These are phyloP conservation scores for Chrysophaeum taylorii DNA, from an alignment of 352 stramenopile genomes.

Conservation along the genomic window DNA sequence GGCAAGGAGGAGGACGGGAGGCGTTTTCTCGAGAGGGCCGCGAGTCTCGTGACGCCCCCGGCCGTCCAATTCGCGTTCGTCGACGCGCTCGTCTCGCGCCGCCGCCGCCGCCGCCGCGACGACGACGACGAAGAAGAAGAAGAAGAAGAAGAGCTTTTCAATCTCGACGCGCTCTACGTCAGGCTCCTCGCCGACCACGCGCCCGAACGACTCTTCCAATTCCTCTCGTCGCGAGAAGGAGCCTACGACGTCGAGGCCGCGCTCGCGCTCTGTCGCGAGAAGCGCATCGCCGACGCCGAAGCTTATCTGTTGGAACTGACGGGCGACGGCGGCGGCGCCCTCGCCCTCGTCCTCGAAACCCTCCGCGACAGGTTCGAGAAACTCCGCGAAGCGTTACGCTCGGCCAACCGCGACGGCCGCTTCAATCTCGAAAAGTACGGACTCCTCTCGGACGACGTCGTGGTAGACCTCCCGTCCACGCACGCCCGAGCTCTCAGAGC, in stretches of 20 bases:
- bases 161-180: slow-evolving; percentile 62
- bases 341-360: slow-evolving; percentile 79
- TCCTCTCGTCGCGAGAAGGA: slow-evolving; percentile 64
- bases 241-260: slow-evolving; percentile 71
- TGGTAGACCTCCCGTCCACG: slow-evolving; percentile 13
- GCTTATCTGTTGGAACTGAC: slow-evolving; percentile 81
- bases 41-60: neutral
- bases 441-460: slow-evolving; percentile 25
- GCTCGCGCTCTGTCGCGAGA: slow-evolving; percentile 66
- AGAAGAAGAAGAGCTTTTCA: no score
- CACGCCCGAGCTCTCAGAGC: slow-evolving; percentile 18
- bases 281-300: slow-evolving; percentile 64
- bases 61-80: neutral
- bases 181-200: slow-evolving; percentile 62
- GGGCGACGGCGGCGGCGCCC: slow-evolving; percentile 75
- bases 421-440: slow-evolving; percentile 48
- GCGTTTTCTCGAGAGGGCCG: neutral
- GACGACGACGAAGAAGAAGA: slow-evolving; percentile 49
- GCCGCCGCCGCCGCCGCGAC: slow-evolving; percentile 12
- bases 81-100: neutral
- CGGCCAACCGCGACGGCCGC: slow-evolving; percentile 23
- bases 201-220: slow-evolving; percentile 57
- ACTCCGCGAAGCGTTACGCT: slow-evolving; percentile 62
- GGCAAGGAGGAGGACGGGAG: no score
- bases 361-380: slow-evolving; percentile 80